phyloP scores from a whole-genome alignment of 2,329 filamentous ascomycete genomes.

The Aspergillus caelatus region DNA sequence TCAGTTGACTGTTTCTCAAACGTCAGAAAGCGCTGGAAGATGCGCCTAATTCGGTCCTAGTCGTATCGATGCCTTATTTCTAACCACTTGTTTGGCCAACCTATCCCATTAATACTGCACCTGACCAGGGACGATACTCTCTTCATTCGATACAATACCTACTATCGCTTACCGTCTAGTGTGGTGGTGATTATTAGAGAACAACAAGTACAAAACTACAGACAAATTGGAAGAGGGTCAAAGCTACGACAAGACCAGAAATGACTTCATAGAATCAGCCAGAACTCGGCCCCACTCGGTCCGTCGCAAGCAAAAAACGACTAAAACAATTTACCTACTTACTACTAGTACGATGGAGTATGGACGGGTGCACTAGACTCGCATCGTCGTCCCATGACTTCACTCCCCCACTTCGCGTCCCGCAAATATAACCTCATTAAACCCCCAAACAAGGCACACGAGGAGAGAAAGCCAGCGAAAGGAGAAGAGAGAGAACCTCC shows the following conservation, averaged over 20 bases:
- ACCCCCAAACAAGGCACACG: not conserved
- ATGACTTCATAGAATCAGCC: constrained; percentile 6
- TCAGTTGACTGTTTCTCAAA: not conserved
- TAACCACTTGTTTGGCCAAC: not conserved
- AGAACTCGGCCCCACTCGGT: not conserved
- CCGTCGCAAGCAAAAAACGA: not conserved
- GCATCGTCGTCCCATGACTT: not conserved
- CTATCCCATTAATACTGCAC: not conserved
- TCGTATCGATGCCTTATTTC: not conserved
- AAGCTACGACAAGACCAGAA: not conserved
- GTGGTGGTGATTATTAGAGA: not conserved
- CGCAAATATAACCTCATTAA: constrained; percentile 1
- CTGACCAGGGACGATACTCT: not conserved
- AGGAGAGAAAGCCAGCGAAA: not conserved
- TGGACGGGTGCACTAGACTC: not conserved
- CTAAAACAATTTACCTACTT: not conserved
- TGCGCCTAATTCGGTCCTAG: not conserved
- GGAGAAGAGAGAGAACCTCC: not conserved
- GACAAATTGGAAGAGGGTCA: not conserved
- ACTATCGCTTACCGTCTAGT: not conserved
- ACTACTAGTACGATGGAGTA: not conserved
- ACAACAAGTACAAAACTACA: not conserved
- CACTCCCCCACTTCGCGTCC: not conserved
- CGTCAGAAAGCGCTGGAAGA: not conserved
- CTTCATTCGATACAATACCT: no score